These are phyloP conservation scores for Auxenochlorella pyrenoidosa DNA, from an alignment of 139 green algal genomes.

Conservation along the genomic window DNA sequence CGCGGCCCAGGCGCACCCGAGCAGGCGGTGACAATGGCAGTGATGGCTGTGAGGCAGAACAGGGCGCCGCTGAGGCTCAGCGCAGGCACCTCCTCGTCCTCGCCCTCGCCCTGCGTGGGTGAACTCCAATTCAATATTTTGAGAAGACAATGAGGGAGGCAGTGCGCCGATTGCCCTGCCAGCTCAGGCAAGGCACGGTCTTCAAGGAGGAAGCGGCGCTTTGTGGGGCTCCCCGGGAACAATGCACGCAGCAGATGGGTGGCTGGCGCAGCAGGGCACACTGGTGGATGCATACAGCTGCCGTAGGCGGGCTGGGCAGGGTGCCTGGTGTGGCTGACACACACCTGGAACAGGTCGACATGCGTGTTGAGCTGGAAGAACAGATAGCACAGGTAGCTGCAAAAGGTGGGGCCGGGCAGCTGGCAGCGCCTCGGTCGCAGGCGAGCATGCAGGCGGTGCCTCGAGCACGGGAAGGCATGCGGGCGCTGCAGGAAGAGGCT, in stretches of 20 bases:
- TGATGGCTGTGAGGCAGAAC: conserved; percentile 66
- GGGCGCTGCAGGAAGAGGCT: background rate
- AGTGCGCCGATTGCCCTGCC: too few species aligned
- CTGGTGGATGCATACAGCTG: too few species aligned
- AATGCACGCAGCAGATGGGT: too few species aligned
- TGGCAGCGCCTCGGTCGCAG: too few species aligned
- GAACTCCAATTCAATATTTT: too few species aligned
- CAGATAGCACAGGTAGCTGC: conserved; percentile 84
- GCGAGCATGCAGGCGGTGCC: background rate
- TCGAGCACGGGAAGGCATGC: background rate
- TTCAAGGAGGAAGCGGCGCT: too few species aligned
- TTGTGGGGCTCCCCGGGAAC: too few species aligned
- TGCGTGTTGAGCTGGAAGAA: conserved; percentile 88
- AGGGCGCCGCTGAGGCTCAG: conserved; percentile 72
- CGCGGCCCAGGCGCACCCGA: conserved; percentile 49
- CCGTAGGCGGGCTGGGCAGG: too few species aligned
- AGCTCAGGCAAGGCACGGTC: too few species aligned
- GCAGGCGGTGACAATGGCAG: conserved; percentile 71
- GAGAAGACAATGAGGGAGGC: background rate
- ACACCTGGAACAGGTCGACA: conserved; percentile 54
- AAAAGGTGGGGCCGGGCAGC: background rate
- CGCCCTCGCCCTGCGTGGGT: background rate
- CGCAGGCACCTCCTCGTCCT: conserved; percentile 57
- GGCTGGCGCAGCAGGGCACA: too few species aligned
- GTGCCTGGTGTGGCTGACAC: background rate